Conservation (phyloP, 2,329 filamentous ascomycete species). For the Fusarium poae region DNA sequence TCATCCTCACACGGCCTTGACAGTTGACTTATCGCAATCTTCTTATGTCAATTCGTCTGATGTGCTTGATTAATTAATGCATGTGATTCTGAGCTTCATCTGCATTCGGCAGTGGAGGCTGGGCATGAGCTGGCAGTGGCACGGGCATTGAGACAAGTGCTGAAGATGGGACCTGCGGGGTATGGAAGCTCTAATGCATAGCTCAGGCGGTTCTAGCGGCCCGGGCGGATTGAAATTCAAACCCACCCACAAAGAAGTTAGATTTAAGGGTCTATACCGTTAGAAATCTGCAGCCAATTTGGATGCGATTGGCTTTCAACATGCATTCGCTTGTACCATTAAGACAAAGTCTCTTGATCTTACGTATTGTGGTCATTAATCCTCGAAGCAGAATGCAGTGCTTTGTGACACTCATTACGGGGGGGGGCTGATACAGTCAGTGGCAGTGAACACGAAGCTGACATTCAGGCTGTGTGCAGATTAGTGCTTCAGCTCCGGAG, state of each 20-base stretch:
- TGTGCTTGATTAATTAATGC: slow-evolving; percentile 20
- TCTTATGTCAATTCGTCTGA: background rate
- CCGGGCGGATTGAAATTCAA: background rate
- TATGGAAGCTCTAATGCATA: slow-evolving; percentile 8
- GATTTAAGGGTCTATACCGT: background rate
- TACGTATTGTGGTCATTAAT: background rate
- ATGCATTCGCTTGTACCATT: background rate
- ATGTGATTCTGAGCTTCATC: slow-evolving; percentile 17
- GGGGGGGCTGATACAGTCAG: background rate
- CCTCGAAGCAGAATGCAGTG: background rate
- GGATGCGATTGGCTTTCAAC: background rate
- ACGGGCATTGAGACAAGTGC: slow-evolving; percentile 14
- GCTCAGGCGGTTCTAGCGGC: slow-evolving; percentile 7
- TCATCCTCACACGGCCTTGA: background rate
- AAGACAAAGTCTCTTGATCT: background rate
- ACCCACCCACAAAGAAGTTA: background rate
- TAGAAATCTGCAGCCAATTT: background rate
- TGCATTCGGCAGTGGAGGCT: slow-evolving; percentile 5
- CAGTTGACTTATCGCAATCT: background rate
- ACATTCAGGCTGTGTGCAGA: slow-evolving; percentile 4
- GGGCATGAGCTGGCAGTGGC: slow-evolving; percentile 1
- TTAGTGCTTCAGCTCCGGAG: background rate
- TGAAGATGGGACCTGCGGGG: slow-evolving; percentile 38
- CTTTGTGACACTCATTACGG: background rate
- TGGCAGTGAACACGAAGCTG: slow-evolving; percentile 19